These are phyloP conservation scores for Candida glucosophila DNA, from an alignment of 1,139 yeast species.

Conservation along the genomic window DNA sequence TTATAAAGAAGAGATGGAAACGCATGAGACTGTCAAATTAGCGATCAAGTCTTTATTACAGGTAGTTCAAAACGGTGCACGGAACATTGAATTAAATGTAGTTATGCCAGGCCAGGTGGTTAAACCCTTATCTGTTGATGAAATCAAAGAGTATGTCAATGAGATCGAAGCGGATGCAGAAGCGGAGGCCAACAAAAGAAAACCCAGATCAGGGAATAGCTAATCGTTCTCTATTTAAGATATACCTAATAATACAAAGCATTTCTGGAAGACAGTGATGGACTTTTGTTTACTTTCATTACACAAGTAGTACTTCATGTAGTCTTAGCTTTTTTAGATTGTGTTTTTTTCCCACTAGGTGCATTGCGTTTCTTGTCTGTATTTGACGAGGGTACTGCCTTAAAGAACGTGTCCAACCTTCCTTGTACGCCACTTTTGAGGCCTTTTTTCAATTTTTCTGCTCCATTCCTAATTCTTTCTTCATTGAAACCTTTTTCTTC, in stretches of 20 bases:
- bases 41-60: slow-evolving; percentile 84
- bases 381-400: slow-evolving; percentile 47
- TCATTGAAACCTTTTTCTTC: slow-evolving; percentile 81
- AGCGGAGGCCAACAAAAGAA: too few relatives aligned
- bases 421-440: slow-evolving; percentile 84
- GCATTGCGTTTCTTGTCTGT: too few relatives aligned
- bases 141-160: slow-evolving; percentile 47
- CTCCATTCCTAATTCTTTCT: slow-evolving; percentile 83
- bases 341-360: too few relatives aligned
- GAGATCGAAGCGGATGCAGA: slow-evolving; percentile 88
- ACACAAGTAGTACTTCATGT: too few relatives aligned
- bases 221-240: too few relatives aligned
- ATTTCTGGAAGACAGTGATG: too few relatives aligned
- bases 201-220: too few relatives aligned
- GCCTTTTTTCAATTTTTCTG: slow-evolving; percentile 76
- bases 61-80: slow-evolving; percentile 97
- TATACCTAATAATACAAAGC: too few relatives aligned
- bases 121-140: slow-evolving; percentile 55
- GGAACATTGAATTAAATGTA: slow-evolving; percentile 87
- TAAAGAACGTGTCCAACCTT: slow-evolving; percentile 85
- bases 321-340: too few relatives aligned
- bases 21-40: slow-evolving; percentile 69
- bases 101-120: slow-evolving; percentile 60
- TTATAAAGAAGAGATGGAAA: slow-evolving; percentile 60
- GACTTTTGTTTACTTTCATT: too few relatives aligned